These are phyloP conservation scores for Ceratonia siliqua DNA, from an alignment of 306 rosid species.

Conservation along the genomic window DNA sequence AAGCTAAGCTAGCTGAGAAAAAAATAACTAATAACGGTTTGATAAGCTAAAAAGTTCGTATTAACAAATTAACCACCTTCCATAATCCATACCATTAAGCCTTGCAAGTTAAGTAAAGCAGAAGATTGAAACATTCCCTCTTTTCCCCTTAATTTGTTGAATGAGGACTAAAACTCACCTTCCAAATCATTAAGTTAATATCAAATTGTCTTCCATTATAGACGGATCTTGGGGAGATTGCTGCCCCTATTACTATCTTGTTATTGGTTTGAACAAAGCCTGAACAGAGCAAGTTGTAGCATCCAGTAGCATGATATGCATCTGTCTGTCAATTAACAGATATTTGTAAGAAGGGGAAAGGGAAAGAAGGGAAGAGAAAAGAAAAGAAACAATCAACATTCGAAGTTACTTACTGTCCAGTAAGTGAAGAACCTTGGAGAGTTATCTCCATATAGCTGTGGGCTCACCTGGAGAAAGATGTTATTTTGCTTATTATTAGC, in stretches of 20 bases:
- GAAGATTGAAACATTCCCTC: not conserved
- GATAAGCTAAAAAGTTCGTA: not conserved
- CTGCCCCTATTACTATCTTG: constrained; percentile 94
- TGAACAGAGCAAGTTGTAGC: constrained; percentile 95
- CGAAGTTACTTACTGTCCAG: constrained; percentile 99
- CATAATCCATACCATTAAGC: not conserved
- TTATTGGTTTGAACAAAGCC: constrained; percentile 97
- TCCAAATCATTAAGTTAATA: constrained; percentile 23
- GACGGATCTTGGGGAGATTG: constrained; percentile 88
- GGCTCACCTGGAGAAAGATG: constrained; percentile 75
- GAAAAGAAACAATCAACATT: no score
- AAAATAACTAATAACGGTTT: not conserved
- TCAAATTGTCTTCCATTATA: constrained; percentile 62
- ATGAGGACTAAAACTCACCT: constrained; percentile 18
- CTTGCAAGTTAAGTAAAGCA: constrained; percentile 20
- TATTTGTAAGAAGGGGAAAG: not conserved
- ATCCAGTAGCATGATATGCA: constrained; percentile 97
- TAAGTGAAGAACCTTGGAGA: constrained; percentile 94
- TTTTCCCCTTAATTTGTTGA: constrained; percentile 31
- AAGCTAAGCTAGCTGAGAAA: not conserved
- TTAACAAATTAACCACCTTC: constrained; percentile 1
- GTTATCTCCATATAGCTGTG: constrained; percentile 92
- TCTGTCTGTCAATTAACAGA: constrained; percentile 59
- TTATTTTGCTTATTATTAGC: constrained; percentile 3
- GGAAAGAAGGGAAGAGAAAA: not conserved